Percentiles rank a stretch among this genome's conserved stretches.
These are phyloP conservation scores for Aspergillus sp. DNA, from an alignment of 2,329 filamentous ascomycete genomes.

Conservation along the genomic window DNA sequence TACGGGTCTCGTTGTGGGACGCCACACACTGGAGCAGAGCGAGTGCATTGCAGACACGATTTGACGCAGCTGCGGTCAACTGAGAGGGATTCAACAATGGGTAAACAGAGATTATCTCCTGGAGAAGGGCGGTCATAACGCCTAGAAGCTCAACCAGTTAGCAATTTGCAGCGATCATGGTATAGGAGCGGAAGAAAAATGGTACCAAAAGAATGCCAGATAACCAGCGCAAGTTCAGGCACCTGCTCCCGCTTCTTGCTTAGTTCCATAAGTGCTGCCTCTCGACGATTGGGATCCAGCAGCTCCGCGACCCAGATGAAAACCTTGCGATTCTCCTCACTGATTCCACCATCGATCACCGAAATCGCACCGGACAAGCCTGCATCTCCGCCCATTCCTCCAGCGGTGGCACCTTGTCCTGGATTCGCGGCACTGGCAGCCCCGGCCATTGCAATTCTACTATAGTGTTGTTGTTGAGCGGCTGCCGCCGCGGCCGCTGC, in stretches of 20 bases:
- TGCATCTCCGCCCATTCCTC: slow-evolving; percentile 44
- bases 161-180: slow-evolving; percentile 3
- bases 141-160: slow-evolving; percentile 47
- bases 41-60: slow-evolving; percentile 93
- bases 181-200: slow-evolving; percentile 1
- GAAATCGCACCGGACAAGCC: slow-evolving; percentile 25
- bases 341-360: slow-evolving; percentile 59
- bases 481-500: slow-evolving; percentile 34
- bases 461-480: slow-evolving; percentile 55
- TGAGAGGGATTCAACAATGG: slow-evolving; percentile 93
- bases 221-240: slow-evolving; percentile 85
- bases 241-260: slow-evolving; percentile 99
- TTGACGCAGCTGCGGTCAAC: slow-evolving; percentile 92
- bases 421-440: slow-evolving; percentile 43
- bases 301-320: slow-evolving; percentile 88
- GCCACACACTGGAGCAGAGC: slow-evolving; percentile 95
- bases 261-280: slow-evolving; percentile 85
- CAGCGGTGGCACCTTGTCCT: slow-evolving; percentile 30
- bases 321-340: slow-evolving; percentile 88
- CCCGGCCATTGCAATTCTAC: slow-evolving; percentile 62
- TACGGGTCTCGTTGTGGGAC: slow-evolving; percentile 92
- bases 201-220: slow-evolving; percentile 98
- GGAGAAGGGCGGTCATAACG: slow-evolving; percentile 94
- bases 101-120: slow-evolving; percentile 99
- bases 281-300: slow-evolving; percentile 76